phyloP scores from a whole-genome alignment of 352 stramenopile species.

The Globisporangium middletonii region DNA sequence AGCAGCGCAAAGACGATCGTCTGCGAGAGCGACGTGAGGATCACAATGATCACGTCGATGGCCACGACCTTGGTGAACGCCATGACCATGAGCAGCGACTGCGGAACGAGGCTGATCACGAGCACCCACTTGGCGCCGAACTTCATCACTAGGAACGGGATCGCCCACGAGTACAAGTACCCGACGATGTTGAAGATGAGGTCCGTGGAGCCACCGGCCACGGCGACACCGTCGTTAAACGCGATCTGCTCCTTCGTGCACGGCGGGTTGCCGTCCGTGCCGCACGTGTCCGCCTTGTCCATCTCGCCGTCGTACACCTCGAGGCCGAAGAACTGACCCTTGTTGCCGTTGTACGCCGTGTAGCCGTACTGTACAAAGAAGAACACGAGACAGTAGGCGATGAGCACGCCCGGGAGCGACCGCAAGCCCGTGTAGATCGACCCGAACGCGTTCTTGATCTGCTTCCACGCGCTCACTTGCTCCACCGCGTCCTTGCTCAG shows the following conservation, averaged over 20 bases:
- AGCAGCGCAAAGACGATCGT: neutral
- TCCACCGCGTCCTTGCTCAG: slow-evolving; percentile 3
- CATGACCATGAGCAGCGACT: no score
- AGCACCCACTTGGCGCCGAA: no score
- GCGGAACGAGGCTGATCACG: no score
- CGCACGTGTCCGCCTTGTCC: no score
- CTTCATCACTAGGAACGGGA: slow-evolving; percentile 2
- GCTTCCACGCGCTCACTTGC: slow-evolving; percentile 1
- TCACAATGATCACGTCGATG: no score
- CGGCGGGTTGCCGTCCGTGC: no score
- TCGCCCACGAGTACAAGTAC: slow-evolving; percentile 9
- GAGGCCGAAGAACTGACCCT: neutral
- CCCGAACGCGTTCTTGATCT: slow-evolving; percentile 15
- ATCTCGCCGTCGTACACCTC: neutral
- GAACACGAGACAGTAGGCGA: slow-evolving; percentile 20
- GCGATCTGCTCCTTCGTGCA: no score
- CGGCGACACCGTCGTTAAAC: no score
- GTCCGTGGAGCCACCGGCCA: neutral
- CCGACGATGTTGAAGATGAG: slow-evolving; percentile 2
- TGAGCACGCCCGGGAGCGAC: slow-evolving; percentile 12
- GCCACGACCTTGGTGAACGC: no score
- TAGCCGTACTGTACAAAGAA: slow-evolving; percentile 23
- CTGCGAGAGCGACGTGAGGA: no score
- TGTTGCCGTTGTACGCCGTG: slow-evolving; percentile 26
- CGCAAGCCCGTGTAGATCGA: slow-evolving; percentile 17